Percentiles rank a stretch among this genome's conserved stretches.
phyloP scores from a whole-genome alignment of 352 stramenopile genomes.

The Elongisporangium prolatum region DNA sequence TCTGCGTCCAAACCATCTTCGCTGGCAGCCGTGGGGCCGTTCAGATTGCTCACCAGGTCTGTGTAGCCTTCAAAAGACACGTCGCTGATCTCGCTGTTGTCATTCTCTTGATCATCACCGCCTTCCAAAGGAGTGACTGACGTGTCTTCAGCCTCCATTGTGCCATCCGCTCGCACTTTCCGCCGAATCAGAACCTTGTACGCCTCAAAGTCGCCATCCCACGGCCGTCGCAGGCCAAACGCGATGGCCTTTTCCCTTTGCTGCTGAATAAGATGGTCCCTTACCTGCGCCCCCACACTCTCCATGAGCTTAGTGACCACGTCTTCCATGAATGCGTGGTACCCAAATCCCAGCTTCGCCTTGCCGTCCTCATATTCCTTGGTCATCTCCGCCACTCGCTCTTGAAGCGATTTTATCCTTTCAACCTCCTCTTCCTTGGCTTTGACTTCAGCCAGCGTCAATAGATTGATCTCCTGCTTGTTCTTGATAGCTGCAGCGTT shows the following conservation, averaged over 20 bases:
- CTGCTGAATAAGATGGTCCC: constrained; percentile 46
- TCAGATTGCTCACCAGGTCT: constrained; percentile 36
- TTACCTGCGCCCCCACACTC: constrained; percentile 42
- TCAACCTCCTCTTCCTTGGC: constrained; percentile 28
- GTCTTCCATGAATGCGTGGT: constrained; percentile 52
- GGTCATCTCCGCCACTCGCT: constrained; percentile 32
- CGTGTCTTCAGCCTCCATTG: constrained; percentile 15
- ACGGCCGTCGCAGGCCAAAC: constrained; percentile 52
- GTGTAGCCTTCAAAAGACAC: constrained; percentile 64
- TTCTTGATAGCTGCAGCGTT: not conserved
- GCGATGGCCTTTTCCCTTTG: constrained; percentile 59
- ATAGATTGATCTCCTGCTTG: constrained; percentile 12
- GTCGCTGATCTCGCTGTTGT: constrained; percentile 79
- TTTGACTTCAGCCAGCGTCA: constrained; percentile 34
- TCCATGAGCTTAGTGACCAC: constrained; percentile 52
- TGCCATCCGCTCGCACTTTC: constrained; percentile 27
- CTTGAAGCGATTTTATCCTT: constrained; percentile 24
- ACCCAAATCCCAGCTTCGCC: constrained; percentile 37
- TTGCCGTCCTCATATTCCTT: constrained; percentile 43
- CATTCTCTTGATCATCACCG: constrained; percentile 10
- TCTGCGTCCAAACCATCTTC: constrained; percentile 2
- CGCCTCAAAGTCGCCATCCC: constrained; percentile 64
- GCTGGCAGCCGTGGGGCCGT: not conserved
- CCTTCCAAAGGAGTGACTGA: constrained; percentile 2
- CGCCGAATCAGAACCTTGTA: constrained; percentile 51